Percentiles rank a stretch among this genome's conserved stretches.
Conservation (phyloP, 352 stramenopile genomes). For the Globisporangium polare region DNA sequence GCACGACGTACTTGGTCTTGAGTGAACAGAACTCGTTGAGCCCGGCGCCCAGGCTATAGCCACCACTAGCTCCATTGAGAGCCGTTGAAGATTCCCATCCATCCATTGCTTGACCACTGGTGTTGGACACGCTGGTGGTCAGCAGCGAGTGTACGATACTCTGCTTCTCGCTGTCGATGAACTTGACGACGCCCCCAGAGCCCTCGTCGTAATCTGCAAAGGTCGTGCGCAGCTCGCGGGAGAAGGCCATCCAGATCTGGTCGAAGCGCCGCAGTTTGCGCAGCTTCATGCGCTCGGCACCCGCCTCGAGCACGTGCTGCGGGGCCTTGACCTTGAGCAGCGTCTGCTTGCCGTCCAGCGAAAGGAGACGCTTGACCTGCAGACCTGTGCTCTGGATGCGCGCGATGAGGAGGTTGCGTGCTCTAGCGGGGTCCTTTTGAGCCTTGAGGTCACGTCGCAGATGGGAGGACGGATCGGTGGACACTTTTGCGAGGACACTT, state of each 20-base stretch:
- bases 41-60: constrained; percentile 34
- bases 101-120: too few species aligned
- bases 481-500: background rate
- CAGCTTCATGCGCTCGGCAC: constrained; percentile 59
- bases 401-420: constrained; percentile 38
- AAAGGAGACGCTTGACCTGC: constrained; percentile 67
- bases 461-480: background rate
- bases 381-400: constrained; percentile 60
- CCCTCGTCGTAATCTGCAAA: constrained; percentile 62
- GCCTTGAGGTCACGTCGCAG: background rate
- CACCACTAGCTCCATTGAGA: background rate
- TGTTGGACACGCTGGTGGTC: constrained; percentile 31
- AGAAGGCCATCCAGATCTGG: constrained; percentile 80
- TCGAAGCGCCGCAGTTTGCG: constrained; percentile 67
- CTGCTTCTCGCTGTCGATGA: constrained; percentile 82
- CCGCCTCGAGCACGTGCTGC: constrained; percentile 56
- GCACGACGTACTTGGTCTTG: constrained; percentile 60
- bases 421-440: constrained; percentile 16
- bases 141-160: constrained; percentile 70
- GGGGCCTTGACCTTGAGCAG: constrained; percentile 77
- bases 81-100: background rate
- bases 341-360: constrained; percentile 68
- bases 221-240: constrained; percentile 56
- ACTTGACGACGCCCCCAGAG: constrained; percentile 42
- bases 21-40: constrained; percentile 71